These are phyloP conservation scores for Apiotrichum gracile DNA, from an alignment of 1,284 basidiomycete genomes.

Conservation along the genomic window DNA sequence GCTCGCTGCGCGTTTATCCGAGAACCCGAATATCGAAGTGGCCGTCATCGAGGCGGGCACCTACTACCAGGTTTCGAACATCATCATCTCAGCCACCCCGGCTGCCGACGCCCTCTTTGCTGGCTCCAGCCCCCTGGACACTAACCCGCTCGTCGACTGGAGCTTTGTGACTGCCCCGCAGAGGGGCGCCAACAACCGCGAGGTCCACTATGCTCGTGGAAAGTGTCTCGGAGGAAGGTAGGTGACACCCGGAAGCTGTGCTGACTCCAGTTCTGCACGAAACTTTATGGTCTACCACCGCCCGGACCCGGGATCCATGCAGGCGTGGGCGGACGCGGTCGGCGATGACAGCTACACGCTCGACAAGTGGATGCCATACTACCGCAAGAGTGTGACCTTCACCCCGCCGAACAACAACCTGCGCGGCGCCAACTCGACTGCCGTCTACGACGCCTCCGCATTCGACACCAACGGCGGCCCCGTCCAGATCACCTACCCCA, in stretches of 20 bases:
- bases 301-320: background rate
- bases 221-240: slow-evolving; percentile 5
- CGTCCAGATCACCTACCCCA: background rate
- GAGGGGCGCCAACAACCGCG: background rate
- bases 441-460: background rate
- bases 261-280: background rate
- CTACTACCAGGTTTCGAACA: slow-evolving; percentile 3
- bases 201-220: slow-evolving; percentile 4
- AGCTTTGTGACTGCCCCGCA: slow-evolving; percentile 1
- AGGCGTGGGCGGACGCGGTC: background rate
- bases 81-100: background rate
- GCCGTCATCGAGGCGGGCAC: slow-evolving; percentile 64
- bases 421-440: background rate
- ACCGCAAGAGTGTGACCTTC: background rate
- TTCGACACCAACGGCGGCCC: background rate
- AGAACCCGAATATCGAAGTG: slow-evolving; percentile 59
- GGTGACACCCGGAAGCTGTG: background rate
- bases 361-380: background rate
- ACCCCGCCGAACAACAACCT: background rate
- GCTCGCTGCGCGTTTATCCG: slow-evolving; percentile 64
- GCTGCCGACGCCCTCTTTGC: background rate
- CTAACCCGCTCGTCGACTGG: slow-evolving; percentile 6
- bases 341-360: slow-evolving; percentile 1
- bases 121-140: background rate
- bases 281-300: slow-evolving; percentile 5